Base-by-base conservation (phyloP, 768 basidiomycete species). In the Pholiota molesta region DNA sequence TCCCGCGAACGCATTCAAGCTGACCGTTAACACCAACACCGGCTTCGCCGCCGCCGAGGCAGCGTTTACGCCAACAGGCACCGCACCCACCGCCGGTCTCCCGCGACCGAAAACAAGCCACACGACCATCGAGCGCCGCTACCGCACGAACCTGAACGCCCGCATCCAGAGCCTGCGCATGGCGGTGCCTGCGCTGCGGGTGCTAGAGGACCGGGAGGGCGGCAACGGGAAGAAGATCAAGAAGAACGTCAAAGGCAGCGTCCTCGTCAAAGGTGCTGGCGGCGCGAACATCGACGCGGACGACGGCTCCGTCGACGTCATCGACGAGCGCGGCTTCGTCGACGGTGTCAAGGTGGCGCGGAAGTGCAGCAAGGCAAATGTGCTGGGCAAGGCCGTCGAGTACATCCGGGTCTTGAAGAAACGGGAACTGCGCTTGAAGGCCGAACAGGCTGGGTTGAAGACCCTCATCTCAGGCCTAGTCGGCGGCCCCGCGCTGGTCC, bases 271-370 rank as follows among this genome's bases (percentile, higher is more conserved):
- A 64, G 73, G 74, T 10, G 66, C 67, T 23, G 74, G 75, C 19
- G 74, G 72, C 21, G 70, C 71, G 14, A 68, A 70, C 28, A 57
- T 64, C 35, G 72, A 74, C 14, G 63, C 66, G 19, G 77, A 78
- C 19, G 75, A 76, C 39, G 77, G 74, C 11, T 72, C 69, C 9
- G 74, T 81, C 6, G 89, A 90, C 66, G 77, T 84, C 1, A 85
- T 92, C n/a, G 92, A 95, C 63, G 86, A 88, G 39, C 83, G 92
- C 3, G 94, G 94, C 3, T 94, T 89, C 66, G 89, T 95, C 2
- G 94, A 96, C 68, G 94, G 94, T n/a, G 92, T 96, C 70, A 91
- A 91, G 72, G 90, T 94, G 10, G 94, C 94, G 8, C 82, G 93
- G 61, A 96, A 95, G 75, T 92, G 92, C 73, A 91, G 89, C 75